Base-by-base conservation (phyloP, 495 filamentous ascomycete genomes). In the Penicillium arizonense region DNA sequence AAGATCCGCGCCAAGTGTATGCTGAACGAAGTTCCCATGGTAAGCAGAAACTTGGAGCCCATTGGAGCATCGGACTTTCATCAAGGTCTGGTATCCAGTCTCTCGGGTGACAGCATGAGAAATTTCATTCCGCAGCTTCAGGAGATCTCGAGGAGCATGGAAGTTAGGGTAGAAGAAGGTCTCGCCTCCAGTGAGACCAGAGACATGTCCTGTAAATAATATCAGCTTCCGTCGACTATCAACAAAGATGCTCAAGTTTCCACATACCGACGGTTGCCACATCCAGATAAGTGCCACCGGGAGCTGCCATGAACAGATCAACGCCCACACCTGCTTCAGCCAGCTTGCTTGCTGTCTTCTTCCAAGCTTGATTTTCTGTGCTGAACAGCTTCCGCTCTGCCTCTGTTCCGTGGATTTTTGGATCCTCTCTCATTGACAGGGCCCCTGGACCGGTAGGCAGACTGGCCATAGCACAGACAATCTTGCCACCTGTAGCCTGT, bases 51-150 rank as follows among this genome's bases (percentile, higher is more conserved):
- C 89, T 70, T 99, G 94, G 26, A 99, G 81, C 13, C 94, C 94
- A 63, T 95, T 97, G 7, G 91, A 96, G 72, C 94, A 99, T 39
- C 94, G 87, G 46, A 97, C 94, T 77, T 99, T 99, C 91, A 99
- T 94, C 59, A 97, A 79, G 7, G 91, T 90, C 72, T 97, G 93
- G 64, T 93, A 99, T 24, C 94, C 94, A 14, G 93, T 96, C 65
- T 97, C 92, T 52, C 94, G 79, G 2, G 84, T 90, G n/a, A 96
- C 83, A 6, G 88, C 86, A 62, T 97, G 94, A 49, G 84, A 81
- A 57, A 99, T 80, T 69, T 99, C 94, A 36, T 87, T 79, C 3
- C 82, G 85, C n/a, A 97, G 76, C 72, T 91, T 94, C 50, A 86
- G 75, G 30, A 84, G 81, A 65, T 99, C 94, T 12, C 94, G 82